Evolutionary conservation across 2,329 filamentous ascomycete species (phyloP), one percentile per base, ranked within the genome.

Genomic region (Aureobasidium pullulans): DNA sequence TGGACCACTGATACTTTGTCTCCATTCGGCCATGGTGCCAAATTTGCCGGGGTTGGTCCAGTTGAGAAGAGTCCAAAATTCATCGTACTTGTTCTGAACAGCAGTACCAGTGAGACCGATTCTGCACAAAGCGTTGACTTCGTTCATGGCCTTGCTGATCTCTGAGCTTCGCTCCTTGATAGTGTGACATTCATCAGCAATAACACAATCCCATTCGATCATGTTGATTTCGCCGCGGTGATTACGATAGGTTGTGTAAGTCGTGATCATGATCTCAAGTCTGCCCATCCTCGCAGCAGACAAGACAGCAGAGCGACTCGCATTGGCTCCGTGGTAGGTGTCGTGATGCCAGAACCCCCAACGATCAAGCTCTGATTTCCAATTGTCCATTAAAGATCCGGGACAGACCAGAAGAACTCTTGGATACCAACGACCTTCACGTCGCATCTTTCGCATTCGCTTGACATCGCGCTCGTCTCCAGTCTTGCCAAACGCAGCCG

Each of bases 311-410:
- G 89, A 86, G 67, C 91, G 83, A 37, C 77, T 77, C 23, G 75
- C 84, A 36, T 74, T 74, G 3, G 72, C 65, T 8, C 91, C 92
- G 67, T 96, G 92, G 64, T 87, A 97, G 1, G 85, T 75, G 66
- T 95, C 90, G 9, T 89, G 80, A 63, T 92, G 85, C 94, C 94
- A 99, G 89, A 90, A 99, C 0, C 94, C 94, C 94, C 94, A 99
- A 60, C 88, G 84, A 52, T 84, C 77, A 39, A 99, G 75, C 72
- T 99, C 94, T 29, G 86, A 85, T 72, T 84, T 85, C 94, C 94
- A 99, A 65, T 99, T 99, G 63, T 86, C 81, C 65, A 97, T 91
- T 60, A 99, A 75, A 0, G 87, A 89, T 0, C 91, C 91, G 0
- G 93, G 94, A 64, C 93, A 97, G 9, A 99, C 81, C 60, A 99